Evolutionary conservation across 805 yeast genomes (phyloP), one percentile per base, ranked within the genome.

Genomic region (Alloascoidea hylecoeti): DNA sequence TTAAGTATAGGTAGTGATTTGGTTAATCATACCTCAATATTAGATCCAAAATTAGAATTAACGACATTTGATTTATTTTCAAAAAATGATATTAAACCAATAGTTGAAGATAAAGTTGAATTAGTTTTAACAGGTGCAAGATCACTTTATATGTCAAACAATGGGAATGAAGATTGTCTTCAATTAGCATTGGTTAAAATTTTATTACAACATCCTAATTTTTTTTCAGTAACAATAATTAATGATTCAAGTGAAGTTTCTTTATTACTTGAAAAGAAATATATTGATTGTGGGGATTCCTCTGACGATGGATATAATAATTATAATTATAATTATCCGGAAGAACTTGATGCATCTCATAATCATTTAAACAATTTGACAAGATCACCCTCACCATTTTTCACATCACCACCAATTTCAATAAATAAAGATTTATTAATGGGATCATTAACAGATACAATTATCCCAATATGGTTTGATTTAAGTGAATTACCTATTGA

Each of bases 71-170:
- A 53, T 4, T 43, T 57, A 12, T 66, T 68, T 42, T 44, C 50
- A 36, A 44, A 57, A 3, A 51, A 58, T 13, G 47, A 51, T 15
- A 69, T 73, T 27, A 52, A 51, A 23, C 80, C 80, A 2, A 48
- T 50, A 13, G 58, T 73, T 5, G 62, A 66, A 42, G 48, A 51
- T 3, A 48, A 56, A 2, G 50, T 57, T 5, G 61, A 63, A 41
- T 52, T 75, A 9, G 52, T 74, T 17, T 55, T 75, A 13, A 72
- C 81, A 0, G 82, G 82, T 1, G 73, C 80, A 12, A 58, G 83
- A 37, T 56, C 72, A 1, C 68, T 67, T 1, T 70, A 68, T 41
- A 63, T 59, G 2, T 50, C 52, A 2, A 50, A 54, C 15, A 63
- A 70, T 16, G 56, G 71, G 5, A 50, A 60, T 9, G 33, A 38